Conservation (phyloP, 2,329 filamentous ascomycete genomes). For the Rugonectria rugulosa region DNA sequence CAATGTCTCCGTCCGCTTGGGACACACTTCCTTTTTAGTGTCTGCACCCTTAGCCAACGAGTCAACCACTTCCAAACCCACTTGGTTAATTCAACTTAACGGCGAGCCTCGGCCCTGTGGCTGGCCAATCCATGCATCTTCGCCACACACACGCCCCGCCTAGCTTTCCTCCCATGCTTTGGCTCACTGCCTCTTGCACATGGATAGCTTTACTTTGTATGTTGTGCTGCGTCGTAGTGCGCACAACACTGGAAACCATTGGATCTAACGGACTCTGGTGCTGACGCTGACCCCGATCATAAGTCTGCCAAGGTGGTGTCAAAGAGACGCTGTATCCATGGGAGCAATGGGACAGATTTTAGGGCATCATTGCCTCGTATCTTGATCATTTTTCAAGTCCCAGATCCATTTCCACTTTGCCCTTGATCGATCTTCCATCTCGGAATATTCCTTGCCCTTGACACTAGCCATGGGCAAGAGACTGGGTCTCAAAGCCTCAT, state of each 20-base stretch:
- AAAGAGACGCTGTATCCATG: neutral
- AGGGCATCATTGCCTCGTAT: neutral
- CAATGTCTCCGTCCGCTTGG: neutral
- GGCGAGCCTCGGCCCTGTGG: conserved; percentile 15
- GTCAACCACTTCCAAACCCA: conserved; percentile 3
- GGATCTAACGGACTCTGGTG: neutral
- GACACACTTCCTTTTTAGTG: conserved; percentile 12
- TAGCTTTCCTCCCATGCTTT: conserved; percentile 12
- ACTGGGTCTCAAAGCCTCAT: neutral
- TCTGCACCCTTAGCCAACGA: conserved; percentile 13
- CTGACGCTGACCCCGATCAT: conserved; percentile 9
- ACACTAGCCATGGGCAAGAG: neutral
- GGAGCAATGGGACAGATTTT: neutral
- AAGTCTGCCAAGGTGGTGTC: conserved; percentile 17
- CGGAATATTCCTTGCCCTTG: conserved; percentile 5
- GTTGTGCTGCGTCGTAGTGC: conserved; percentile 15
- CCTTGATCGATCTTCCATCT: conserved; percentile 5
- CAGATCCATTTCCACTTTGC: neutral
- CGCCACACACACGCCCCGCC: conserved; percentile 11
- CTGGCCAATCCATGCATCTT: conserved; percentile 17
- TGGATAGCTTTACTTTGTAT: conserved; percentile 15
- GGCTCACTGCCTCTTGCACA: conserved; percentile 13
- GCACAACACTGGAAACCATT: conserved; percentile 7
- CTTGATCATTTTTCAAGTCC: neutral
- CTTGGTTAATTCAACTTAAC: conserved; percentile 12